Base-by-base conservation (phyloP, 1,284 basidiomycete genomes). In the Fomitopsis palustris region DNA sequence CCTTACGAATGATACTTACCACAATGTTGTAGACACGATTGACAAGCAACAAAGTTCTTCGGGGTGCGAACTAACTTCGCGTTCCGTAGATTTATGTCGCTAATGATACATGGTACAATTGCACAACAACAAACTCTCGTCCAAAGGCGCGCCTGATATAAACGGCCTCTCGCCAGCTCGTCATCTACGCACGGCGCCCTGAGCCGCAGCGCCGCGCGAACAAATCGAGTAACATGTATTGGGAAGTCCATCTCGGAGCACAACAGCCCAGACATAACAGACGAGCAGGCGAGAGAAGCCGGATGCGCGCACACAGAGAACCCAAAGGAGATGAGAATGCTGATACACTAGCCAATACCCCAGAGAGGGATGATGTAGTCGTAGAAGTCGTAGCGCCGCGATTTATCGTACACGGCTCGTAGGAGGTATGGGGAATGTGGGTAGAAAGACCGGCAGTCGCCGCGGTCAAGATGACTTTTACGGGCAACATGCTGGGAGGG, bases 331-430 rank as follows among this genome's bases (percentile, higher is more conserved):
- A 33, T 19, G 31, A 29, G n/a, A 14, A 37, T 37, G 35, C 35
- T 52, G 49, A 52, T 52, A 52, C 49, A 54, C 23, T 54, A 31
- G 23, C 53, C 19, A 37, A 49, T 49, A 45, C 55, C 59, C 55
- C 33, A 57, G 41, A 59, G 33, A 52, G n/a, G 37, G 29, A 25
- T 57, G 33, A 49, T n/a, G 56, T 57, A 60, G 19, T 57, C 47
- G 56, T 57, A 57, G n/a, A 21, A 42, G 16, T 57, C 38, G 49
- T 51, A 27, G 23, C 49, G 33, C 19, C 7, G n/a, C 8, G 45
- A 27, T 21, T 49, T 7, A 52, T 60, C 33, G 51, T 55, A 55
- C 54, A 56, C 51, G 25, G 49, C n/a, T 14, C 53, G 51, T 33
- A 33, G 54, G 31, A 33, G 39, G 37, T 21, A 45, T 27, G 17